Evolutionary conservation across 75 land plant species (phyloP).

Genomic region (Selaginella moellendorffii): DNA sequence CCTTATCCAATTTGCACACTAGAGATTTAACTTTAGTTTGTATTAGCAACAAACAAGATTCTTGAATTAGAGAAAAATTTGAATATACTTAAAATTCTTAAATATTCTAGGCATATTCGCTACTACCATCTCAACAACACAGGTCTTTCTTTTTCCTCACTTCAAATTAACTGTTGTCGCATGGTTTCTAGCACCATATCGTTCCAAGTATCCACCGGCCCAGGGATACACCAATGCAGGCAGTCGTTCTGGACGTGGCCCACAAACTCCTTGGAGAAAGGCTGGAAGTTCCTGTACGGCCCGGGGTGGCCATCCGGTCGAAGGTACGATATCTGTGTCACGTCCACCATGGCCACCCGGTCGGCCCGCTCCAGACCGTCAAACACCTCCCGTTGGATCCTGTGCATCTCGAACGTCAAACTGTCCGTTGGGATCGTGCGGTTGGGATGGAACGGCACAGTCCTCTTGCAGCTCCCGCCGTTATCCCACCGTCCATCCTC

Average conservation of each 20-base stretch:
- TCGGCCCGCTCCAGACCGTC: background rate
- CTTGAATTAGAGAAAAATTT: too few relatives aligned
- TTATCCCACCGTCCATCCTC: conserved; percentile 38
- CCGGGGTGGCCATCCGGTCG: background rate
- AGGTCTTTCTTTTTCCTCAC: too few relatives aligned
- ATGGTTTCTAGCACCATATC: conserved; percentile 37
- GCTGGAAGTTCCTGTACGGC: background rate
- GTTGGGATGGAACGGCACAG: background rate
- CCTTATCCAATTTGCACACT: too few relatives aligned
- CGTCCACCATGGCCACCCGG: background rate
- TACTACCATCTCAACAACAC: too few relatives aligned
- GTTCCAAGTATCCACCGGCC: conserved; percentile 68
- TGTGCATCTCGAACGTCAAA: background rate
- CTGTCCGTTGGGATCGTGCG: background rate
- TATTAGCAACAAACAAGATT: too few relatives aligned
- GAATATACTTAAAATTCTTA: too few relatives aligned
- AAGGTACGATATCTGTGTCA: background rate
- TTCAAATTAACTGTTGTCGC: too few relatives aligned
- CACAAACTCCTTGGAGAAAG: conserved; percentile 7
- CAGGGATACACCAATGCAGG: conserved; percentile 74
- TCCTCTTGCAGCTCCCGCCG: conserved; percentile 31
- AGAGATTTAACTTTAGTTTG: too few relatives aligned
- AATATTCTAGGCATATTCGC: too few relatives aligned
- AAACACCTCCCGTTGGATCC: background rate
- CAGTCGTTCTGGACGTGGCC: conserved; percentile 43